A percentile compares a stretch with the other conserved stretches of the same genome.
These are phyloP conservation scores for Croton laevigatus DNA, from an alignment of 441 rosid genomes.

Conservation along the genomic window DNA sequence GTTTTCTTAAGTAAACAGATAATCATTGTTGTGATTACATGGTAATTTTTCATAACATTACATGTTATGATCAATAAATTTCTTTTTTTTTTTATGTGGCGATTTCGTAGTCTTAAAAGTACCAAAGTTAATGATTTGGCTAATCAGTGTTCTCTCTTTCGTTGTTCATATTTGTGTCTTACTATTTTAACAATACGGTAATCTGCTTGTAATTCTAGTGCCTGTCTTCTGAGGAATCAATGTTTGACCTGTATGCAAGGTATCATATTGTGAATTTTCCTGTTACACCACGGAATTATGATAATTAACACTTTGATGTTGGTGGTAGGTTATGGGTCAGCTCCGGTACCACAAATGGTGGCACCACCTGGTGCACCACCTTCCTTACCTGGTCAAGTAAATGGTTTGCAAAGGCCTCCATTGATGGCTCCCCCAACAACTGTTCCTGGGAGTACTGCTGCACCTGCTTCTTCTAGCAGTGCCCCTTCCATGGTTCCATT, in stretches of 20 bases:
- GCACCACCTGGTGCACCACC: slow-evolving; percentile 90
- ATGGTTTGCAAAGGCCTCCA: slow-evolving; percentile 70
- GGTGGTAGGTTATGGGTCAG: slow-evolving; percentile 54
- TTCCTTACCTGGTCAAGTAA: slow-evolving; percentile 64
- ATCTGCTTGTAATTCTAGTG: background rate
- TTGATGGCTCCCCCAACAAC: slow-evolving; percentile 44
- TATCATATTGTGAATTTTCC: background rate
- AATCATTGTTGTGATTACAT: background rate
- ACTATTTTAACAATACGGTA: background rate
- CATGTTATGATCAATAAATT: no score
- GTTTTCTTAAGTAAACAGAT: background rate
- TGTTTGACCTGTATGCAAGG: background rate
- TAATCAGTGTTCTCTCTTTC: background rate
- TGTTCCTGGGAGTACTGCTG: slow-evolving; percentile 50
- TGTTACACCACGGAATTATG: background rate
- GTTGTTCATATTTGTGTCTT: background rate
- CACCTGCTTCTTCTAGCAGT: slow-evolving; percentile 47
- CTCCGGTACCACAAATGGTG: slow-evolving; percentile 66
- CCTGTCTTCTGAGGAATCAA: background rate
- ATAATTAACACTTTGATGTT: background rate
- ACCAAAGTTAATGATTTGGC: background rate
- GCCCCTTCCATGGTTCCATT: slow-evolving; percentile 45
- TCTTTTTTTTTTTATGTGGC: background rate
- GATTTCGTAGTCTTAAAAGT: background rate
- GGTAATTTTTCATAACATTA: background rate